Percentiles rank a stretch among this genome's conserved stretches.
phyloP scores from a whole-genome alignment of 441 rosid genomes.

The Eutrema salsugineum region DNA sequence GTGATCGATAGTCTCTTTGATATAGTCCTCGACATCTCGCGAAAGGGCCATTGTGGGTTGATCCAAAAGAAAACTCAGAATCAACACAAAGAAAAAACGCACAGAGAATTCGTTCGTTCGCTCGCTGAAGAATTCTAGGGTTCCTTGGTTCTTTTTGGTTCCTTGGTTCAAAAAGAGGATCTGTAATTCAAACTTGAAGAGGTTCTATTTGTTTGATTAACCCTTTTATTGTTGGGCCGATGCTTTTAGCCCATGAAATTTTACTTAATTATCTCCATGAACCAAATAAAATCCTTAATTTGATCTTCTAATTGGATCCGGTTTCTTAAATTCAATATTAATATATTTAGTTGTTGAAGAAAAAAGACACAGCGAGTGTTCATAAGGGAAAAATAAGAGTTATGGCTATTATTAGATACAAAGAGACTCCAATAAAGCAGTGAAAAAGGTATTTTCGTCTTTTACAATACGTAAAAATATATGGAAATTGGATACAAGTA shows the following conservation, averaged over 20 bases:
- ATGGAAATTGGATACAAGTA: constrained; percentile 17
- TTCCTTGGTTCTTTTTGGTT: too few species aligned
- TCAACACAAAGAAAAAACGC: not conserved
- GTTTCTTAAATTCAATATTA: not conserved
- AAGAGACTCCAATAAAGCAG: not conserved
- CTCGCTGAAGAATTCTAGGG: constrained; percentile 7
- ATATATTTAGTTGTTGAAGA: not conserved
- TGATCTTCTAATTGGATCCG: not conserved
- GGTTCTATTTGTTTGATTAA: not conserved
- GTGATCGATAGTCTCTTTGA: constrained; percentile 56
- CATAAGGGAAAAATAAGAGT: not conserved
- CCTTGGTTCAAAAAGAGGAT: not conserved
- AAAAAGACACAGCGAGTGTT: not conserved
- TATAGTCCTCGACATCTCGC: constrained; percentile 44
- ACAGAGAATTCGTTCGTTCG: not conserved
- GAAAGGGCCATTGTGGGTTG: constrained; percentile 47
- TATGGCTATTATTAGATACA: constrained; percentile 18
- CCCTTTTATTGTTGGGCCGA: not conserved
- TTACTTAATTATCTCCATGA: not conserved
- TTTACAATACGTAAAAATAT: constrained; percentile 21
- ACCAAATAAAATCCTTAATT: not conserved
- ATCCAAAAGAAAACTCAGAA: not conserved
- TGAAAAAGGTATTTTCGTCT: not conserved
- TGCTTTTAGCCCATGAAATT: not conserved
- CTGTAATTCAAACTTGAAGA: constrained; percentile 3